Percentiles rank a stretch among this genome's conserved stretches.
Conservation (phyloP, 768 basidiomycete genomes). For the Mycena vitilis region DNA sequence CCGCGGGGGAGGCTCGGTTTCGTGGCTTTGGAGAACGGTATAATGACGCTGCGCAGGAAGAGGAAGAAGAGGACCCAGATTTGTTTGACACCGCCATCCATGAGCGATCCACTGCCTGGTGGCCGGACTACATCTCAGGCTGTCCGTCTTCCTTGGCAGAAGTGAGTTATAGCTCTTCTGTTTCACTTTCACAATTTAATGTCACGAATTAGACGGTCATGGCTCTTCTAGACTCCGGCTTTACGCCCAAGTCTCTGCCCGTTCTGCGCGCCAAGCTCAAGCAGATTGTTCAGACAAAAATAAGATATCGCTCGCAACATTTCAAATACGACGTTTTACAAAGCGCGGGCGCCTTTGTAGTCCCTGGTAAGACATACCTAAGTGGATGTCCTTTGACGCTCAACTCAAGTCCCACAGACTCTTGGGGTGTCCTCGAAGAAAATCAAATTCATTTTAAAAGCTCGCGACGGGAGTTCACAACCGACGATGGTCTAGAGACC, state of each 20-base stretch:
- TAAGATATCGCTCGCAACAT: conserved; percentile 42
- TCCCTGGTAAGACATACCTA: conserved; percentile 50
- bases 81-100: conserved; percentile 33
- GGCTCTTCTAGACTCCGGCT: conserved; percentile 55
- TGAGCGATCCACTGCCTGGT: conserved; percentile 54
- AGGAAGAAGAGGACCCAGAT: conserved; percentile 36
- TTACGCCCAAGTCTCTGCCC: conserved; percentile 48
- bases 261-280: conserved; percentile 52
- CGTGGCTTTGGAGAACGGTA: conserved; percentile 36
- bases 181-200: neutral
- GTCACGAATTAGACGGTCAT: conserved; percentile 43
- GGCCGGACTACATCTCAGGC: conserved; percentile 57
- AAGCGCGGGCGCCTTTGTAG: conserved; percentile 55
- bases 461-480: conserved; percentile 55
- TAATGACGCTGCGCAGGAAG: conserved; percentile 34
- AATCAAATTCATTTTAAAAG: conserved; percentile 71
- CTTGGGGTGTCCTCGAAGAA: conserved; percentile 58
- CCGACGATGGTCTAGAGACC: conserved; percentile 54
- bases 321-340: conserved; percentile 49
- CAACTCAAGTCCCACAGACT: conserved; percentile 53
- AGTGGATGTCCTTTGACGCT: neutral
- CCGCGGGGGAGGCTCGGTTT: conserved; percentile 39
- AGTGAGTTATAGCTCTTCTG: neutral
- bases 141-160: conserved; percentile 58
- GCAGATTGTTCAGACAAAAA: conserved; percentile 46